These are phyloP conservation scores for Melocanna baccifera DNA, from an alignment of 176 grass and related monocot genomes.

Conservation along the genomic window DNA sequence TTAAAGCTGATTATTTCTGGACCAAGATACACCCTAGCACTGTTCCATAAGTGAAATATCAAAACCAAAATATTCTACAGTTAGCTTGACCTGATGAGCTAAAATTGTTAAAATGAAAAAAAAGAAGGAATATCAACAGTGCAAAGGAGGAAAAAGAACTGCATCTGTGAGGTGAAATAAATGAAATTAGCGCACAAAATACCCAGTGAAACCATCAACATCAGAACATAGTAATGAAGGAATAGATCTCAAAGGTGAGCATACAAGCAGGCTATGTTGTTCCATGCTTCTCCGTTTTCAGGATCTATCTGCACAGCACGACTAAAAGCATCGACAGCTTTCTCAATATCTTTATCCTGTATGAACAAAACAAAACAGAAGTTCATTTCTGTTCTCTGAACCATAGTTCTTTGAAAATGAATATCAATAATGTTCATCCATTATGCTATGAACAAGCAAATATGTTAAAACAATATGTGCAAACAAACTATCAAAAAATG, in stretches of 20 bases:
- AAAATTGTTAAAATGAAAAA: background rate
- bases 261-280: conserved; percentile 95
- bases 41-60: background rate
- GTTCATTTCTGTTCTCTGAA: conserved; percentile 1
- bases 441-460: background rate
- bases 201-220: conserved; percentile 22
- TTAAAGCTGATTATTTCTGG: background rate
- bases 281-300: conserved; percentile 99
- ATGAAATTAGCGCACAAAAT: conserved; percentile 8
- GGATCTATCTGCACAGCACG: conserved; percentile 94
- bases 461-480: background rate
- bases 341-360: conserved; percentile 84
- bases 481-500: background rate
- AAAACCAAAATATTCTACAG: background rate
- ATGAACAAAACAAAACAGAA: conserved; percentile 27
- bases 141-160: background rate
- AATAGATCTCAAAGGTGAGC: conserved; percentile 10
- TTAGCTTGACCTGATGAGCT: background rate
- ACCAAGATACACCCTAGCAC: background rate
- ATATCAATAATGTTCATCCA: background rate
- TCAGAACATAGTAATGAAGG: conserved; percentile 2
- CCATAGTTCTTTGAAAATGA: background rate
- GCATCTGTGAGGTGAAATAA: background rate
- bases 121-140: background rate
- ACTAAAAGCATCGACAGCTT: conserved; percentile 92